Evolutionary conservation across 2,329 filamentous ascomycete species (phyloP).

Genomic region (Elsinoe australis): DNA sequence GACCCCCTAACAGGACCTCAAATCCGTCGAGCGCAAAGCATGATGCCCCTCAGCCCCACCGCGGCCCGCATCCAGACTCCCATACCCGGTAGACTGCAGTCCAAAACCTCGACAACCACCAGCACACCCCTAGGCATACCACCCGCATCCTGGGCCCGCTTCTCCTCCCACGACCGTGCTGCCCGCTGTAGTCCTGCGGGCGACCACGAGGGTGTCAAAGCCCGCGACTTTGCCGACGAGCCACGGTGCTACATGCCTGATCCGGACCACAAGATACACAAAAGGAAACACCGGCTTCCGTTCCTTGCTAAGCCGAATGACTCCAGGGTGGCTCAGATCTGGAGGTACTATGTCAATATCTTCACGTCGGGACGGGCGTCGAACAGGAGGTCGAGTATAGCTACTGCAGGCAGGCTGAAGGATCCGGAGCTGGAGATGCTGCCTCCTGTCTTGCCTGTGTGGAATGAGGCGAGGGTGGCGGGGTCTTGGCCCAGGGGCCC

Average conservation of each 20-base stretch:
- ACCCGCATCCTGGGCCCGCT: constrained; percentile 38
- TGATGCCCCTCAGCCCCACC: constrained; percentile 1
- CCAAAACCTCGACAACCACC: background rate
- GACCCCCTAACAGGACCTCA: constrained; percentile 18
- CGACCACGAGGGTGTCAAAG: constrained; percentile 32
- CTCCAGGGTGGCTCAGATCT: constrained; percentile 15
- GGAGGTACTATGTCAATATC: constrained; percentile 37
- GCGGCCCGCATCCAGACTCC: too few species aligned
- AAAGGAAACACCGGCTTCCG: constrained; percentile 3
- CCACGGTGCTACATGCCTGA: constrained; percentile 11
- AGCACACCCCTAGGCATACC: constrained; percentile 22
- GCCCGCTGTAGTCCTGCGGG: constrained; percentile 36
- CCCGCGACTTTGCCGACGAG: constrained; percentile 36
- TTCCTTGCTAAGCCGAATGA: background rate
- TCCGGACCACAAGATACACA: background rate
- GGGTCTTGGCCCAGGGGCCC: too few species aligned
- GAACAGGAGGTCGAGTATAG: constrained; percentile 39
- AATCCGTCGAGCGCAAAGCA: constrained; percentile 1
- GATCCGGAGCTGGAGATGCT: constrained; percentile 43
- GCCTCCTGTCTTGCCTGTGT: constrained; percentile 28
- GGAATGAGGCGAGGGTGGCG: too few species aligned
- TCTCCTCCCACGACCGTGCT: constrained; percentile 40
- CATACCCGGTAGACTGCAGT: too few species aligned
- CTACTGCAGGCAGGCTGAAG: constrained; percentile 36
- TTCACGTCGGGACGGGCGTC: constrained; percentile 38